Conservation (phyloP, 306 rosid species). For the Castanospermum australe region DNA sequence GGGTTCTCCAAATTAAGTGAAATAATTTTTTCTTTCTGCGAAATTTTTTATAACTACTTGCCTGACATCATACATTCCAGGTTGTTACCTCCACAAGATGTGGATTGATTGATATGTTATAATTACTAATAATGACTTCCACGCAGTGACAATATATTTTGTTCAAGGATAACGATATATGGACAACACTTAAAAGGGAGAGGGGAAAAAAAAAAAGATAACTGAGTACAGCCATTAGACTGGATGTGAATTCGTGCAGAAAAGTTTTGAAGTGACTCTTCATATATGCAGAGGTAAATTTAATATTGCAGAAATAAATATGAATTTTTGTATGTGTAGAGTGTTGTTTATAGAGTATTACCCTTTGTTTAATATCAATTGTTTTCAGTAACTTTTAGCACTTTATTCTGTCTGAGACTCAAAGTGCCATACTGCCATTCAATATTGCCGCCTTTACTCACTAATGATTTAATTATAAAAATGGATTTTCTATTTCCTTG, state of each 20-base stretch:
- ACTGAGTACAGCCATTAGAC: no score
- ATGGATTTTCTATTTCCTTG: neutral
- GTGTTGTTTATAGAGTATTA: no score
- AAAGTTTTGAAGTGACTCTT: no score
- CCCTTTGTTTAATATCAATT: neutral
- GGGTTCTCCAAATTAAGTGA: neutral
- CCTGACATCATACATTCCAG: slow-evolving; percentile 2
- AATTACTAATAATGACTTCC: neutral
- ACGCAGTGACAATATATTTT: no score
- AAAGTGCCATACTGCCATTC: neutral
- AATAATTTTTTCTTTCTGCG: neutral
- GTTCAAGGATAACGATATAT: no score
- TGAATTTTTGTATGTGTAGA: no score
- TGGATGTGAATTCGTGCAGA: no score
- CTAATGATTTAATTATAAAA: neutral
- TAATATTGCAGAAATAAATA: no score
- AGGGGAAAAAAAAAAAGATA: no score
- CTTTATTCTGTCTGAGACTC: neutral
- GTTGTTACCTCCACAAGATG: slow-evolving; percentile 1
- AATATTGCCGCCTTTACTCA: neutral
- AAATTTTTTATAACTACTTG: neutral
- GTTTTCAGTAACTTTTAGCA: neutral
- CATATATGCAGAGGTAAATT: no score
- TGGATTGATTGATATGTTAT: slow-evolving; percentile 17
- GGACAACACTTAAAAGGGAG: no score